phyloP scores from a whole-genome alignment of 225 moss, liverwort and hornwort genomes.

The Climacium dendroides region DNA sequence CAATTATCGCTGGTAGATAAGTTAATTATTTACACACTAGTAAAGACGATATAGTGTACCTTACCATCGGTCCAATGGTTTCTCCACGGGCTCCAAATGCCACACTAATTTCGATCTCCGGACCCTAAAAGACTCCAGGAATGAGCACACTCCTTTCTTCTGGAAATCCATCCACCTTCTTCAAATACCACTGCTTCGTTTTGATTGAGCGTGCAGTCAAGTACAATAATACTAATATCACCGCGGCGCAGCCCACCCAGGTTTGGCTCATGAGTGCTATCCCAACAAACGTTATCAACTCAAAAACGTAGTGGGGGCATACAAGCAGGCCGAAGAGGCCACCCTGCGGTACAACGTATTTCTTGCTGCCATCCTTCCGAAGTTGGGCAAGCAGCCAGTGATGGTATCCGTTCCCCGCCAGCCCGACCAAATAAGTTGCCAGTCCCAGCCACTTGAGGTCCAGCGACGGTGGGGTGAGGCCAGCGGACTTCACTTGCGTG shows the following conservation, averaged over 20 bases:
- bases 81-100: no score
- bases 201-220: background rate
- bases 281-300: constrained; percentile 19
- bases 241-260: background rate
- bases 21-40: background rate
- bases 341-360: constrained; percentile 37
- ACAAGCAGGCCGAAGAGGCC: constrained; percentile 42
- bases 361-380: constrained; percentile 16
- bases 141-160: constrained; percentile 15
- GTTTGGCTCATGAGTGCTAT: constrained; percentile 41
- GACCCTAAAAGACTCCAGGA: constrained; percentile 12
- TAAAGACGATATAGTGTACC: background rate
- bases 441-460: constrained; percentile 25
- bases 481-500: constrained; percentile 6
- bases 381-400: constrained; percentile 31
- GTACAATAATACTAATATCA: background rate
- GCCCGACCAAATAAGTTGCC: background rate
- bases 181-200: constrained; percentile 28
- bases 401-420: constrained; percentile 31
- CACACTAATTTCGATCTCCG: background rate
- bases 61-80: background rate
- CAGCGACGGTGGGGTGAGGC: constrained; percentile 7
- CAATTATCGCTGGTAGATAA: background rate
- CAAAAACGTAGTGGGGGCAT: constrained; percentile 51
- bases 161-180: constrained; percentile 34